These are phyloP conservation scores for Melampsora americana DNA, from an alignment of 1,284 basidiomycete genomes.

Conservation along the genomic window DNA sequence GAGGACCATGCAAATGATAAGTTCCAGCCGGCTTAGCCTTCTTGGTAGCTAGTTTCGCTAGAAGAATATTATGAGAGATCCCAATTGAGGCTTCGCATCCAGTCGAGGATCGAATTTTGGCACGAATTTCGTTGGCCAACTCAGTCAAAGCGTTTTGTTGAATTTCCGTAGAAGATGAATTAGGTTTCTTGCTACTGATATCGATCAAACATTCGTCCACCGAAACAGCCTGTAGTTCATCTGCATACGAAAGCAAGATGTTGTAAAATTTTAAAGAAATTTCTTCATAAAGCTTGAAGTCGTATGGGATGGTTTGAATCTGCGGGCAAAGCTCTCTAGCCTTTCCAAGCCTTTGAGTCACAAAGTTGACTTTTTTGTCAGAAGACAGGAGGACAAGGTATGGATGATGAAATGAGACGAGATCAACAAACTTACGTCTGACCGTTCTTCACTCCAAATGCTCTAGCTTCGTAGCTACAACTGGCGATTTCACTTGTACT, in stretches of 20 bases:
- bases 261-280: constrained; percentile 71
- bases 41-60: constrained; percentile 85
- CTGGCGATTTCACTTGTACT: constrained; percentile 94
- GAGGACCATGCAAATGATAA: constrained; percentile 65
- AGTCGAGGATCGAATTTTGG: constrained; percentile 70
- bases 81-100: constrained; percentile 80
- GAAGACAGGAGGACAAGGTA: constrained; percentile 1
- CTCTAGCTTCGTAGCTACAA: constrained; percentile 86
- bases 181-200: constrained; percentile 62
- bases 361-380: constrained; percentile 13
- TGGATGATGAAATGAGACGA: neutral
- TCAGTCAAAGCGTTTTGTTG: constrained; percentile 58
- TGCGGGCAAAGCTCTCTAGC: constrained; percentile 72
- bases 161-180: constrained; percentile 53
- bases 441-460: constrained; percentile 82
- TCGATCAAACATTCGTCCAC: constrained; percentile 94
- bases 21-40: constrained; percentile 84
- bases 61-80: constrained; percentile 82
- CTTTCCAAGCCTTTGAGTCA: constrained; percentile 65
- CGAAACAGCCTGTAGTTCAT: constrained; percentile 89
- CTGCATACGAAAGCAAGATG: constrained; percentile 79
- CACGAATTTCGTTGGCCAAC: constrained; percentile 75
- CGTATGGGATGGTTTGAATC: constrained; percentile 80
- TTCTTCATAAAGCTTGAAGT: constrained; percentile 63
- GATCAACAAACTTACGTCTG: constrained; percentile 68